Percentiles rank a stretch among this genome's conserved stretches.
phyloP scores from a whole-genome alignment of 1,139 yeast genomes.

The Debaryomyces singareniensis region DNA sequence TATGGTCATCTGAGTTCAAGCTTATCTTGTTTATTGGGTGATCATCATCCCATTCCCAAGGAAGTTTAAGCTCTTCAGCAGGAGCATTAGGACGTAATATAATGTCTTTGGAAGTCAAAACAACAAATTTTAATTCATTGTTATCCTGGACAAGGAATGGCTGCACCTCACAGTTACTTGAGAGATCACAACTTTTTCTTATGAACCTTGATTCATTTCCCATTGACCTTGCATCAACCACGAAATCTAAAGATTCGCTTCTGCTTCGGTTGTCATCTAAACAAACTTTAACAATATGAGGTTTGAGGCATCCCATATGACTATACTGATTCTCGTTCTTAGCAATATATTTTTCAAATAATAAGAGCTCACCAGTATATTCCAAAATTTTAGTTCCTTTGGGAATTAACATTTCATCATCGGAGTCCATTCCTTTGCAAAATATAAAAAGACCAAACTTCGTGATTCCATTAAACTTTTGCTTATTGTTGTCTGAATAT shows the following conservation, averaged over 20 bases:
- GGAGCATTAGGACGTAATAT: constrained; percentile 19
- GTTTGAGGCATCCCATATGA: constrained; percentile 80
- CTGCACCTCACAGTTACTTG: constrained; percentile 65
- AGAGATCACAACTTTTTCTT: constrained; percentile 57
- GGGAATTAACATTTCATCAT: constrained; percentile 24
- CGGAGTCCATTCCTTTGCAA: constrained; percentile 17
- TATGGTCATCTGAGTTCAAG: constrained; percentile 9
- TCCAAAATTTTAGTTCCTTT: constrained; percentile 55
- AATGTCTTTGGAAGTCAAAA: constrained; percentile 54
- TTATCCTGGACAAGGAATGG: constrained; percentile 45
- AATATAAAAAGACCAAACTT: constrained; percentile 56
- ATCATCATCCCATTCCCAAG: constrained; percentile 82
- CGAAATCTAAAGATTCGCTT: constrained; percentile 37
- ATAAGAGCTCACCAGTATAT: constrained; percentile 67
- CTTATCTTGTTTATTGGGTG: constrained; percentile 65
- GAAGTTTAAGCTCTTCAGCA: constrained; percentile 66
- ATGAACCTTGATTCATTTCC: constrained; percentile 77
- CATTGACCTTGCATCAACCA: constrained; percentile 69
- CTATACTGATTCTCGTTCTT: constrained; percentile 73
- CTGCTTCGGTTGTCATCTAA: constrained; percentile 27
- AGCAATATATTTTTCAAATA: constrained; percentile 52
- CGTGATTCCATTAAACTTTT: constrained; percentile 67
- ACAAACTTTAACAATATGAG: constrained; percentile 53
- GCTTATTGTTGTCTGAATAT: constrained; percentile 50
- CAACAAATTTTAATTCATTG: constrained; percentile 45